Conservation (phyloP, 345 rosid genomes). For the Stellera chamaejasme region DNA sequence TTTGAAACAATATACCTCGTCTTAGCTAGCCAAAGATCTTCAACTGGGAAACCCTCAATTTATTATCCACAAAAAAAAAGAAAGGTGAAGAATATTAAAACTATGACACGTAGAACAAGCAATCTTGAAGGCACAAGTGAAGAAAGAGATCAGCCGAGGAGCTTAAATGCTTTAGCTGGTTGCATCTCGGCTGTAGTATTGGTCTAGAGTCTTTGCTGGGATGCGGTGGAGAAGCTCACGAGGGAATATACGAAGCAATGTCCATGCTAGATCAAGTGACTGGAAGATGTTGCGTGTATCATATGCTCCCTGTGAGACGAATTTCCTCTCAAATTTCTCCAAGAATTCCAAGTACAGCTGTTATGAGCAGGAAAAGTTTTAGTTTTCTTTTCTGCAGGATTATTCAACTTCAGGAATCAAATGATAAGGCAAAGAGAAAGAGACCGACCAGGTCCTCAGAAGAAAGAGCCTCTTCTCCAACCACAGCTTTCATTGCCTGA, state of each 20-base stretch:
- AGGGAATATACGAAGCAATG: slow-evolving; percentile 93
- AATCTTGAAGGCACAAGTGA: too few relatives aligned
- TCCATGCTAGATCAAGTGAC: slow-evolving; percentile 95
- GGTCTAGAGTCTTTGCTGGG: slow-evolving; percentile 92
- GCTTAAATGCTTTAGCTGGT: slow-evolving; percentile 21
- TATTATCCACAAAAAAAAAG: too few relatives aligned
- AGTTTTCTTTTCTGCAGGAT: slow-evolving; percentile 5
- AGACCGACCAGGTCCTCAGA: slow-evolving; percentile 81
- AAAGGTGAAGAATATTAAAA: too few relatives aligned
- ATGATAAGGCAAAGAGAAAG: slow-evolving; percentile 12
- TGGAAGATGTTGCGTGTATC: slow-evolving; percentile 92
- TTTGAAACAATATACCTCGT: too few relatives aligned
- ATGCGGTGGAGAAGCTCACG: slow-evolving; percentile 98
- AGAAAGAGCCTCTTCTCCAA: slow-evolving; percentile 99
- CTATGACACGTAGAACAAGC: too few relatives aligned
- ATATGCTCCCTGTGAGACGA: slow-evolving; percentile 90
- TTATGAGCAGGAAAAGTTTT: slow-evolving; percentile 16
- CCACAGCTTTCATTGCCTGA: slow-evolving; percentile 99
- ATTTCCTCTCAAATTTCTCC: slow-evolving; percentile 94
- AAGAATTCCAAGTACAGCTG: slow-evolving; percentile 91
- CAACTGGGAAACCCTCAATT: too few relatives aligned
- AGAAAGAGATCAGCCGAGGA: too few relatives aligned
- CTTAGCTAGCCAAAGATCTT: too few relatives aligned
- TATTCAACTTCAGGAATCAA: neutral
- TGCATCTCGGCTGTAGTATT: slow-evolving; percentile 73